These are phyloP conservation scores for Backusella parvicylindrica DNA, from an alignment of 192 early-diverging fungal species.

Conservation along the genomic window DNA sequence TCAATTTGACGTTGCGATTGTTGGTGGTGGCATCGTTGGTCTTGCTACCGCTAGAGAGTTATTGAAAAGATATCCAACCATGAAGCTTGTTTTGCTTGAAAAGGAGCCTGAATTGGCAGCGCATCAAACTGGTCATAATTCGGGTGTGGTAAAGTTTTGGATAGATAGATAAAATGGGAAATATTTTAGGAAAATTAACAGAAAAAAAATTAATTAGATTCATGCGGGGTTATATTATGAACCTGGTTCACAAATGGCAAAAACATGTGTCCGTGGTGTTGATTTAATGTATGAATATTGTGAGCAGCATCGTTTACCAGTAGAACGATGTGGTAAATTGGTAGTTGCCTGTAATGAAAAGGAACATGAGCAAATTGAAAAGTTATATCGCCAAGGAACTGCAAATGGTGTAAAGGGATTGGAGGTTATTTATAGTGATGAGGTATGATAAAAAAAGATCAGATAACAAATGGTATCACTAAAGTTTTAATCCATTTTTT, in stretches of 20 bases:
- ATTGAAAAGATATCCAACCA: slow-evolving; percentile 17
- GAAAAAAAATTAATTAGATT: not conserved
- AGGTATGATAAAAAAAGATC: slow-evolving; percentile 9
- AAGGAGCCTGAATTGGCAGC: slow-evolving; percentile 32
- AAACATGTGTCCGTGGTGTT: slow-evolving; percentile 45
- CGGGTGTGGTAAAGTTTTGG: slow-evolving; percentile 16
- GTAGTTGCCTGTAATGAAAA: slow-evolving; percentile 40
- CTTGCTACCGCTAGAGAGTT: slow-evolving; percentile 36
- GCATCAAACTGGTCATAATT: slow-evolving; percentile 35
- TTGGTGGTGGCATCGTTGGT: slow-evolving; percentile 36
- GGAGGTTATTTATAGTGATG: slow-evolving; percentile 25
- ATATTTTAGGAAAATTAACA: not conserved
- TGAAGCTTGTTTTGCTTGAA: slow-evolving; percentile 29
- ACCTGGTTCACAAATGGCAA: slow-evolving; percentile 32
- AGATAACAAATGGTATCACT: not conserved
- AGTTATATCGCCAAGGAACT: slow-evolving; percentile 22
- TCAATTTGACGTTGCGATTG: slow-evolving; percentile 31
- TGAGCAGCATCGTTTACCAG: slow-evolving; percentile 36
- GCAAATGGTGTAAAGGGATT: slow-evolving; percentile 33
- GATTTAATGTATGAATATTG: slow-evolving; percentile 48
- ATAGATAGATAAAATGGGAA: not conserved
- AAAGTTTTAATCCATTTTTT: not conserved
- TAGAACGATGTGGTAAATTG: slow-evolving; percentile 45
- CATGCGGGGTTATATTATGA: slow-evolving; percentile 33
- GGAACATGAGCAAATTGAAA: slow-evolving; percentile 33